Conservation (phyloP, 1,284 basidiomycete genomes). For the Ustilago crameri region DNA sequence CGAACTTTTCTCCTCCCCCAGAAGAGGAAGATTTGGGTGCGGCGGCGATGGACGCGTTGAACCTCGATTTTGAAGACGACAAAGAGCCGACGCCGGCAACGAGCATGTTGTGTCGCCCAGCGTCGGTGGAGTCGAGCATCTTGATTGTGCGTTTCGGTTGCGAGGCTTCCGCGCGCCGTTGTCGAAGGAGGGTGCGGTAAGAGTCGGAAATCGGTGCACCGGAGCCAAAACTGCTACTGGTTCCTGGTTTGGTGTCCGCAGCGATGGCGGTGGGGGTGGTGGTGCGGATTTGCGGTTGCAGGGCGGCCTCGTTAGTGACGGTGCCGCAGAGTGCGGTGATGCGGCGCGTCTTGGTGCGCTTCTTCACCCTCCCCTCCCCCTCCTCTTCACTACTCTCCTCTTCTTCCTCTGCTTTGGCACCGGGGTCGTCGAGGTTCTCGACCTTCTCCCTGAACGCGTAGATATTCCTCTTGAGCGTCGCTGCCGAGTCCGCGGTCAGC, state of each 20-base stretch:
- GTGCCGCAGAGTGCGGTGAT: constrained; percentile 57
- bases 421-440: constrained; percentile 26
- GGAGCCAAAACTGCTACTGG: constrained; percentile 40
- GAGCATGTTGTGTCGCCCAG: constrained; percentile 68
- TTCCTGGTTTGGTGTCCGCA: constrained; percentile 29
- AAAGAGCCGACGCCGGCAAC: constrained; percentile 57
- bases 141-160: constrained; percentile 70
- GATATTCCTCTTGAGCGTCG: constrained; percentile 53
- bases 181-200: constrained; percentile 70
- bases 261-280: not conserved
- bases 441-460: constrained; percentile 62
- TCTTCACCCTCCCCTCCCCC: constrained; percentile 16
- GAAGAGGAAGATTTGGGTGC: constrained; percentile 12
- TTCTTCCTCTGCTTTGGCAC: not conserved
- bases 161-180: constrained; percentile 68
- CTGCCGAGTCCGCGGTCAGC: constrained; percentile 52
- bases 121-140: constrained; percentile 68
- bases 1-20: constrained; percentile 76
- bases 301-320: constrained; percentile 62
- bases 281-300: constrained; percentile 57
- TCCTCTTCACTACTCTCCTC: constrained; percentile 30
- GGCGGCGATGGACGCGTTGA: constrained; percentile 40
- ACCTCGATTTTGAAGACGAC: constrained; percentile 36
- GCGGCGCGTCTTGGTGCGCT: constrained; percentile 24
- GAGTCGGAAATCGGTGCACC: constrained; percentile 64